Base-by-base conservation (phyloP, 2,329 filamentous ascomycete genomes). In the Exserohilum rostratum region DNA sequence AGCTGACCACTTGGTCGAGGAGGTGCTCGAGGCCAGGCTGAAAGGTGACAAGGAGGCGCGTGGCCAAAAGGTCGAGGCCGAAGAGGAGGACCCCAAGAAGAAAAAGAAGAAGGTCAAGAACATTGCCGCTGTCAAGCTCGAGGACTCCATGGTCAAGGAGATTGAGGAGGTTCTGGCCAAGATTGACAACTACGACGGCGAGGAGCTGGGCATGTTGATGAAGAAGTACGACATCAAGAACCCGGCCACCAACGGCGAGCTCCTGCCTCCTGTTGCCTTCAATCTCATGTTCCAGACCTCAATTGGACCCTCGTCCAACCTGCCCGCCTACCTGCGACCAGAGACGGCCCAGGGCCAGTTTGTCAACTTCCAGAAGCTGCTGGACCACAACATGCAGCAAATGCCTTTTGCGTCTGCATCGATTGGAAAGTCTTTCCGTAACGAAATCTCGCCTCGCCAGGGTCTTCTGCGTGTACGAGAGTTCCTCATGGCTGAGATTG, bases 311-410 rank as follows among this genome's bases (percentile, higher is more conserved):
- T 96, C 90, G 15, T 90, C 90, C 77, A 93, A 96, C 54, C 82
- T 90, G 59, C 86, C 90, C 43, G 93, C 91, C 34, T 74, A 68
- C 55, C 65, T 74, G 25, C 68, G 71, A 11, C 95, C 95, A 38
- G 95, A 99, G 79, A 99, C 95, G 27, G 95, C 95, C 3, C 95
- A 99, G 82, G 95, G 95, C 62, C 95, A 99, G 79, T 99, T 99
- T 79, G 81, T 98, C 63, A 97, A 96, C 79, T 99, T 99, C 77
- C 87, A 89, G 67, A 97, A 97, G 81, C 87, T 99, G 42, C 87
- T 98, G 55, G 93, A 97, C 64, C 98, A 93, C 82, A 98, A 97
- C 81, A 90, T 96, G 78, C 87, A 91, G 70, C 83, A 88, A 67
- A 96, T 99, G 90, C 95, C 95, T 22, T 98, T 99, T 72, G 95